Conservation (phyloP, 1,284 basidiomycete species). For the Volvariella volvacea region DNA sequence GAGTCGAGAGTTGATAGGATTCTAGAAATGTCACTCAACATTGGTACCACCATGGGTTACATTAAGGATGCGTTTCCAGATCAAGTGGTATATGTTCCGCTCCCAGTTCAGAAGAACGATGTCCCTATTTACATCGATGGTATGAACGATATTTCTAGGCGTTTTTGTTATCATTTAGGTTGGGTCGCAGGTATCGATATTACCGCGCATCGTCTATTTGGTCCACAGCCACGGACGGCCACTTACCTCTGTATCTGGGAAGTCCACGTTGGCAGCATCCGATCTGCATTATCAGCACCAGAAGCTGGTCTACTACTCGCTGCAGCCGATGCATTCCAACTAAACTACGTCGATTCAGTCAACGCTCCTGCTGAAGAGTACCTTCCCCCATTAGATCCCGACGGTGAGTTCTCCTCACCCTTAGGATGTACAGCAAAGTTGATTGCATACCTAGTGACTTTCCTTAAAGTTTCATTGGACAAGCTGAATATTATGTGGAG, state of each 20-base stretch:
- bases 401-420: constrained; percentile 47
- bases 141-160: constrained; percentile 19
- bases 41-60: constrained; percentile 50
- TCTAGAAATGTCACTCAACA: constrained; percentile 74
- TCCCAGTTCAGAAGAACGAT: constrained; percentile 15
- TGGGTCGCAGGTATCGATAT: constrained; percentile 61
- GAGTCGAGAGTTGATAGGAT: constrained; percentile 9
- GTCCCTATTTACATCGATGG: constrained; percentile 60
- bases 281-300: constrained; percentile 48
- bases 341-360: constrained; percentile 68
- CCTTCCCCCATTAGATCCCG: constrained; percentile 58
- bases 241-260: constrained; percentile 93
- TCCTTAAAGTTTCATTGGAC: constrained; percentile 23
- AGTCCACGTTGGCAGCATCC: constrained; percentile 58
- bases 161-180: constrained; percentile 16
- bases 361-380: constrained; percentile 79
- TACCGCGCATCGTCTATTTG: constrained; percentile 80
- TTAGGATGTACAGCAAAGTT: too few relatives aligned
- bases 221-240: constrained; percentile 75
- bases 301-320: constrained; percentile 49
- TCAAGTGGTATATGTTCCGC: constrained; percentile 19
- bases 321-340: constrained; percentile 51
- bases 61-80: constrained; percentile 45
- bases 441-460: constrained; percentile 16
- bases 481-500: constrained; percentile 50